Evolutionary conservation across 345 rosid species (phyloP), one percentile per base, ranked within the genome.

Genomic region (Ceriops tagal): DNA sequence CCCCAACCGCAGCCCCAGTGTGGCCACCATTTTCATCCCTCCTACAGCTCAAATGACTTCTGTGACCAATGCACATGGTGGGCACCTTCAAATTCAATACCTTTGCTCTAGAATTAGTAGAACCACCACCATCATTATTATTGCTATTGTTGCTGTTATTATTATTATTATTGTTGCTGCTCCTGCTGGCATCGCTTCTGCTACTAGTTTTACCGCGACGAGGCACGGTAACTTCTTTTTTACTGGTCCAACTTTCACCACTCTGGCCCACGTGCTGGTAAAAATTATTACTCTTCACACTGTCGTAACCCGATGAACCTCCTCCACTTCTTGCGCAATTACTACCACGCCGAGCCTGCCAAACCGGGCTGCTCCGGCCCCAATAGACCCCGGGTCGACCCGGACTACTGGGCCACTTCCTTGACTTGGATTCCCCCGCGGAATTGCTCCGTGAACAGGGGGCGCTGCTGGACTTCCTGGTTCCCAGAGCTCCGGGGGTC

Each of bases 381-480:
- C 88, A 47, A 77, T 83, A 89, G 46, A 90, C 85, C 11, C 92
- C 92, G 67, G 78, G 70, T 64, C 93, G 85, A 60, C 89, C 75
- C 4, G 96, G 93, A 61, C 89, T 85, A 49, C 75, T 71, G 11
- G 93, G 90, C 89, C 85, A 87, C 77, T 85, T 88, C 79, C 85
- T 77, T 10, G 83, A 75, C 71, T 83, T 83, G 30, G 82, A 73
- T 49, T 85, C 89, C 19, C 92, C 96, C 1, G 86, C 81, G 1
- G 96, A 88, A 67, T 90, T 90, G 71, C 93, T 88, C 6, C 96
- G 61, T 0, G 96, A 90, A 52, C 96, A 90, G 47, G 96, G 93
- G 35, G 96, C 96, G 62, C 96, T 88, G 46, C 90, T 90, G 26
- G 75, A 89, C 83, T 85, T 90, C 59, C 93, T 83, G 61, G 81